A percentile compares a stretch with the other conserved stretches of the same genome.
phyloP scores from a whole-genome alignment of 2,329 filamentous ascomycete genomes.

The Gaeumannomyces tritici region DNA sequence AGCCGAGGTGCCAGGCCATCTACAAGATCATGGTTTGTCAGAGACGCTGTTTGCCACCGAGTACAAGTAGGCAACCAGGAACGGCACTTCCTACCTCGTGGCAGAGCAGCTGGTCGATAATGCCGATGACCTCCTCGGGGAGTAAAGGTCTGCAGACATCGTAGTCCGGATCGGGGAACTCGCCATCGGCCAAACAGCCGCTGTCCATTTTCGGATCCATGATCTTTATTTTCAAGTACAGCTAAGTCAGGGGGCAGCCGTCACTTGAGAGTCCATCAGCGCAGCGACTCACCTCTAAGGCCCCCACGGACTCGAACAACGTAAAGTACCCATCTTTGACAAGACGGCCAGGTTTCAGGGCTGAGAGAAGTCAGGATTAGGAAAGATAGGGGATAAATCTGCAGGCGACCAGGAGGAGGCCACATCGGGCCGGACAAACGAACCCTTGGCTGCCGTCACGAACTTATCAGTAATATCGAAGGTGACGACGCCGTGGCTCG shows the following conservation, averaged over 20 bases:
- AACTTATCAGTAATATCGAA: slow-evolving; percentile 52
- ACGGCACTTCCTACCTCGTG: slow-evolving; percentile 55
- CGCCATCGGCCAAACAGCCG: slow-evolving; percentile 67
- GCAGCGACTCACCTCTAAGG: slow-evolving; percentile 53
- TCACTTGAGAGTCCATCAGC: background rate
- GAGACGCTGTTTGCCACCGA: background rate
- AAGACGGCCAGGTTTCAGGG: slow-evolving; percentile 68
- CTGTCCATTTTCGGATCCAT: slow-evolving; percentile 99
- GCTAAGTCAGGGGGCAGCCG: background rate
- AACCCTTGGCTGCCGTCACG: slow-evolving; percentile 41
- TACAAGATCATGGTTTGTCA: slow-evolving; percentile 21
- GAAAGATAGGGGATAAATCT: background rate
- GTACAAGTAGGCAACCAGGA: background rate
- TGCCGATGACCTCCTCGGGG: slow-evolving; percentile 75
- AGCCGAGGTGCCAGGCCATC: slow-evolving; percentile 97
- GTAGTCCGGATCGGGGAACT: slow-evolving; percentile 77
- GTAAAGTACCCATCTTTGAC: slow-evolving; percentile 93
- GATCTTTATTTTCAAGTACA: slow-evolving; percentile 48
- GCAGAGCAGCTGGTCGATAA: slow-evolving; percentile 87
- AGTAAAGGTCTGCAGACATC: slow-evolving; percentile 59
- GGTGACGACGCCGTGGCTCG: slow-evolving; percentile 40
- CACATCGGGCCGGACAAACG: slow-evolving; percentile 12
- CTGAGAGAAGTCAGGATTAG: slow-evolving; percentile 30
- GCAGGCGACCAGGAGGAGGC: too few species aligned
- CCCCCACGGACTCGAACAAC: slow-evolving; percentile 86